Percentiles rank a stretch among this genome's conserved stretches.
Conservation (phyloP, 1,284 basidiomycete genomes). For the Neonothopanus nambi region DNA sequence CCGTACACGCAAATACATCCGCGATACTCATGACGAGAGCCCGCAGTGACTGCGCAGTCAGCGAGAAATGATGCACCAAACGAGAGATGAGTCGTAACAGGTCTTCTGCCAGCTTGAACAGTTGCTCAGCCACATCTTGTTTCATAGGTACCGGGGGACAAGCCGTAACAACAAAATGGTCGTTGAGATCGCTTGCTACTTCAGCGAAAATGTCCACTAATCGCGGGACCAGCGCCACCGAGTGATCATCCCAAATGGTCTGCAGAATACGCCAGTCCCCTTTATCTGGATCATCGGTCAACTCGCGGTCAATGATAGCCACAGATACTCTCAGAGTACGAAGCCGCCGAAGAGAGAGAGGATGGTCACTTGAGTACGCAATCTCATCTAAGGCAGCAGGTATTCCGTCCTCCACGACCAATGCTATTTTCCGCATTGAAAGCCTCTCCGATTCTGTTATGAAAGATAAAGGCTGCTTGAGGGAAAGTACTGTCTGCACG, state of each 20-base stretch:
- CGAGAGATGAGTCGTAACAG: slow-evolving; percentile 50
- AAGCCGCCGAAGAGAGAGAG: slow-evolving; percentile 49
- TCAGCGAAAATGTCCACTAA: slow-evolving; percentile 53
- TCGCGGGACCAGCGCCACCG: slow-evolving; percentile 54
- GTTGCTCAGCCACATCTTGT: slow-evolving; percentile 46
- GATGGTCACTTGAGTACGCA: slow-evolving; percentile 46
- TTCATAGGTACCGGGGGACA: slow-evolving; percentile 33
- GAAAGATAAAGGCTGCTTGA: slow-evolving; percentile 55
- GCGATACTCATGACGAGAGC: slow-evolving; percentile 43
- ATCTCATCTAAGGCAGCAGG: slow-evolving; percentile 64
- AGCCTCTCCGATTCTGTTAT: slow-evolving; percentile 61
- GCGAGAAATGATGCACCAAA: slow-evolving; percentile 46
- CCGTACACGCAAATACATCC: slow-evolving; percentile 58
- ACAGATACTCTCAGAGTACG: slow-evolving; percentile 64
- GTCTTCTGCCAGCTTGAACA: slow-evolving; percentile 56
- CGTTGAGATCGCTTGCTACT: slow-evolving; percentile 50
- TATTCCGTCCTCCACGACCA: slow-evolving; percentile 65
- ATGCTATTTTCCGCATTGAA: slow-evolving; percentile 57
- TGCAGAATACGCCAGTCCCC: slow-evolving; percentile 57
- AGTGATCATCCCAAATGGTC: slow-evolving; percentile 58
- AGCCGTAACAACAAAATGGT: slow-evolving; percentile 44
- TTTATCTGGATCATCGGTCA: slow-evolving; percentile 41
- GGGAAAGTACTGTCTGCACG: slow-evolving; percentile 51
- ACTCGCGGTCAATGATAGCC: slow-evolving; percentile 52
- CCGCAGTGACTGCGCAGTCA: slow-evolving; percentile 50